Evolutionary conservation across 768 basidiomycete species (phyloP).

Genomic region (Lentinula boryana): DNA sequence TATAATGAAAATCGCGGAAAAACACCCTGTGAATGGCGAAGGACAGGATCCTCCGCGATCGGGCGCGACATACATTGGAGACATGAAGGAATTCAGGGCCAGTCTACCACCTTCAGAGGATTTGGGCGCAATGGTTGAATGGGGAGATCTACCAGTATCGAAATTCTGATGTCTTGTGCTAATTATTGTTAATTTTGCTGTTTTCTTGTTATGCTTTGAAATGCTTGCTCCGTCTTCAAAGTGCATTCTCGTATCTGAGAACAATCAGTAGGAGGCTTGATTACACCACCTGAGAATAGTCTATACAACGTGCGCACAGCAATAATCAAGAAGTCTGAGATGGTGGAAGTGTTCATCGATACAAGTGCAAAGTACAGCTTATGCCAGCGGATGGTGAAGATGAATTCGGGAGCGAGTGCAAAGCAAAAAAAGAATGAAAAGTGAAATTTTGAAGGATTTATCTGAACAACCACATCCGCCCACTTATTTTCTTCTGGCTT

Average conservation of each 20-base stretch:
- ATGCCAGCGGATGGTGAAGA: too few species aligned
- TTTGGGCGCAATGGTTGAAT: slow-evolving; percentile 64
- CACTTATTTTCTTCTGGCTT: slow-evolving; percentile 35
- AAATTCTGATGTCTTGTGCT: slow-evolving; percentile 32
- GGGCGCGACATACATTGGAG: slow-evolving; percentile 57
- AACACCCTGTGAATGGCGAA: slow-evolving; percentile 51
- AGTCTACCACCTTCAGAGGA: slow-evolving; percentile 46
- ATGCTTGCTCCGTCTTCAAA: too few species aligned
- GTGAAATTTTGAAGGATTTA: slow-evolving; percentile 1
- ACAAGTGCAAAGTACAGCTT: not conserved
- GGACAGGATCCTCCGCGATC: slow-evolving; percentile 36
- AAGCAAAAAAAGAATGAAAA: not conserved
- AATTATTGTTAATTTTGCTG: not conserved
- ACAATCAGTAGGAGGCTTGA: not conserved
- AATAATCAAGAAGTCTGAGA: not conserved
- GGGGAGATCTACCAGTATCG: slow-evolving; percentile 65
- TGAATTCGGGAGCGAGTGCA: slow-evolving; percentile 1
- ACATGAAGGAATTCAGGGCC: slow-evolving; percentile 61
- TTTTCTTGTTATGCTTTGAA: not conserved
- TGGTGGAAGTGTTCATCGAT: not conserved
- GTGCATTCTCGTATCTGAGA: too few species aligned
- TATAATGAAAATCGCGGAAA: slow-evolving; percentile 51
- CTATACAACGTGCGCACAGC: not conserved
- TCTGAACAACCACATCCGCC: slow-evolving; percentile 4
- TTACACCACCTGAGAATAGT: not conserved